phyloP scores from a whole-genome alignment of 805 yeast species.

The Candida manassasensis region DNA sequence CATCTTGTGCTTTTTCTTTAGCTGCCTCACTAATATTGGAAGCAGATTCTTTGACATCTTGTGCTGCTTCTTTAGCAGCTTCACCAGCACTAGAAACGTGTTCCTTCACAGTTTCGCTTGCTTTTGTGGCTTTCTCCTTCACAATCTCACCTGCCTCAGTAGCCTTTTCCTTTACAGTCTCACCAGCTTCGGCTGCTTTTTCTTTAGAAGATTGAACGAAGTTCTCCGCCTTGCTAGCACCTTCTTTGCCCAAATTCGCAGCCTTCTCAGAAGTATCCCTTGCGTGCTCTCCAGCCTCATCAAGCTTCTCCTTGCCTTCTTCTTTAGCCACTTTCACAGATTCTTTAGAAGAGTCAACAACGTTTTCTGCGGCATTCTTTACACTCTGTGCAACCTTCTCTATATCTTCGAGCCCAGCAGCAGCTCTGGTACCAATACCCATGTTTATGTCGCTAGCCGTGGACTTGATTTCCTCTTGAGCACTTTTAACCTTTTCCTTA shows the following conservation, averaged over 20 bases:
- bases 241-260: no score
- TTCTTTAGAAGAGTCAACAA: conserved; percentile 2
- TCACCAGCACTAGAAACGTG: not conserved
- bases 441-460: conserved; percentile 25
- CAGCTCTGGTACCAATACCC: conserved; percentile 28
- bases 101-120: not conserved
- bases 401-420: conserved; percentile 28
- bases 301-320: no score
- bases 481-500: conserved; percentile 25
- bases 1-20: conserved; percentile 7
- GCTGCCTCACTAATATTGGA: conserved; percentile 1
- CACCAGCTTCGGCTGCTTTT: conserved; percentile 1
- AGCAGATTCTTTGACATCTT: conserved; percentile 1
- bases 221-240: no score
- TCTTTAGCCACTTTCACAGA: not conserved
- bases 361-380: conserved; percentile 6
- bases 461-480: conserved; percentile 14
- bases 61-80: conserved; percentile 8
- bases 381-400: conserved; percentile 13
- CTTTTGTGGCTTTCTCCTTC: conserved; percentile 6
- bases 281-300: no score
- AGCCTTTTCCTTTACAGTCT: conserved; percentile 1
- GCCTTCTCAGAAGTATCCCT: no score
- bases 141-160: conserved; percentile 4
- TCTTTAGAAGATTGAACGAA: no score